phyloP scores from a whole-genome alignment of 2,329 filamentous ascomycete species.

The Sphaerulina musiva region DNA sequence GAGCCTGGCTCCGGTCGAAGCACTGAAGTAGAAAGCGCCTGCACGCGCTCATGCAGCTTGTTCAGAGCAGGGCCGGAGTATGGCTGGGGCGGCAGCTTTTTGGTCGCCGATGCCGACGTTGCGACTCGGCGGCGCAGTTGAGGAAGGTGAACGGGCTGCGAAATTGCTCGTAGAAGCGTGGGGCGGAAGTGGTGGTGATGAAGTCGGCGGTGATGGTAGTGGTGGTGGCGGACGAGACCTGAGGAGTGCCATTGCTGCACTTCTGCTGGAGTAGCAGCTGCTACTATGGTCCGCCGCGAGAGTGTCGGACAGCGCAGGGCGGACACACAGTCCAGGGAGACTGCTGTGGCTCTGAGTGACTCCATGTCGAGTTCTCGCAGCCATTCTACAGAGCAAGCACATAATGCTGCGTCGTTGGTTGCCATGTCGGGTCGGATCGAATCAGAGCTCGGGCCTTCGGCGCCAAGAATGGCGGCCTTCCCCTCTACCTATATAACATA shows the following conservation, averaged over 20 bases:
- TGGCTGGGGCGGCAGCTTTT: constrained; percentile 4
- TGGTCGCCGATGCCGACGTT: not conserved
- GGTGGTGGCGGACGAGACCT: not conserved
- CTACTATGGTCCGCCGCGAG: not conserved
- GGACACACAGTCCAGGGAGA: not conserved
- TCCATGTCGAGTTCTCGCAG: not conserved
- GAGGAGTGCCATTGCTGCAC: not conserved
- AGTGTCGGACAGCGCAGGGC: not conserved
- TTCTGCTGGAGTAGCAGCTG: not conserved
- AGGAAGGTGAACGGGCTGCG: constrained; percentile 7
- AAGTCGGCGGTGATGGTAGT: not conserved
- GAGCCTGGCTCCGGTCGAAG: constrained; percentile 22
- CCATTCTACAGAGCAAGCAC: no score
- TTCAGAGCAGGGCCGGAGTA: constrained; percentile 13
- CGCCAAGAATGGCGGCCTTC: no score
- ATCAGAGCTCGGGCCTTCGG: no score
- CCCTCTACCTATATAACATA: no score
- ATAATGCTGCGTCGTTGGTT: no score
- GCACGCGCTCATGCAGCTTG: constrained; percentile 25
- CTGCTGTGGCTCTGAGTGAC: not conserved
- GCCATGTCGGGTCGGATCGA: no score
- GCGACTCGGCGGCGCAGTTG: constrained; percentile 5
- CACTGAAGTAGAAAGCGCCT: constrained; percentile 25
- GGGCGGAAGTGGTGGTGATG: not conserved
- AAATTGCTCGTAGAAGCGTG: not conserved